Conservation (phyloP, 2,329 filamentous ascomycete species). For the Endoconidiophora laricicola region DNA sequence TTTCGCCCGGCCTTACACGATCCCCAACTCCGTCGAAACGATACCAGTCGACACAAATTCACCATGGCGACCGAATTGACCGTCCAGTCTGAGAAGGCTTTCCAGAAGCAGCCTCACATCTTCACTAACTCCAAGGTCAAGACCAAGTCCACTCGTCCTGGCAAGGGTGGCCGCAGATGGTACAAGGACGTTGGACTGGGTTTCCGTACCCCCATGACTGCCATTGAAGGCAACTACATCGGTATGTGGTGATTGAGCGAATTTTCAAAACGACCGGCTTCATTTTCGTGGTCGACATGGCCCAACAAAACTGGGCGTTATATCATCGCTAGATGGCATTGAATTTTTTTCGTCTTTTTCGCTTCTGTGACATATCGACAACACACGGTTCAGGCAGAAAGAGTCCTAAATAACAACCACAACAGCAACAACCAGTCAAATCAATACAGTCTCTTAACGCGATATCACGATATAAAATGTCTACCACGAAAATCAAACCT, state of each 20-base stretch:
- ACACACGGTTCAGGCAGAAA: too few relatives aligned
- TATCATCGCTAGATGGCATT: too few relatives aligned
- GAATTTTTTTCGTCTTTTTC: too few relatives aligned
- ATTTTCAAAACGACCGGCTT: neutral
- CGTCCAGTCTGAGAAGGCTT: slow-evolving; percentile 99
- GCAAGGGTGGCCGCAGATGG: slow-evolving; percentile 85
- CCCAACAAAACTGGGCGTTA: too few relatives aligned
- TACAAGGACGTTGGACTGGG: slow-evolving; percentile 99
- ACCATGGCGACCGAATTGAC: slow-evolving; percentile 96
- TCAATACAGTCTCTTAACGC: too few relatives aligned
- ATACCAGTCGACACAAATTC: slow-evolving; percentile 14
- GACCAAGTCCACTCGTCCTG: slow-evolving; percentile 66
- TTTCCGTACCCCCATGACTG: slow-evolving; percentile 95
- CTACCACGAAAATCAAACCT: too few relatives aligned
- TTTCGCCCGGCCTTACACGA: slow-evolving; percentile 11
- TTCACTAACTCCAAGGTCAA: slow-evolving; percentile 96
- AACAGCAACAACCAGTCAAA: too few relatives aligned
- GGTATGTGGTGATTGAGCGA: slow-evolving; percentile 45
- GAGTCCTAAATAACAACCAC: too few relatives aligned
- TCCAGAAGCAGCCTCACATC: slow-evolving; percentile 99
- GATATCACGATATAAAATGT: too few relatives aligned
- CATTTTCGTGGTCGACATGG: neutral
- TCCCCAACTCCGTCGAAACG: slow-evolving; percentile 12
- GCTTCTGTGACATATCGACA: too few relatives aligned
- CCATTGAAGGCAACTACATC: slow-evolving; percentile 98